Base-by-base conservation (phyloP, 106 monocot species). In the Dioscorea dumetorum region DNA sequence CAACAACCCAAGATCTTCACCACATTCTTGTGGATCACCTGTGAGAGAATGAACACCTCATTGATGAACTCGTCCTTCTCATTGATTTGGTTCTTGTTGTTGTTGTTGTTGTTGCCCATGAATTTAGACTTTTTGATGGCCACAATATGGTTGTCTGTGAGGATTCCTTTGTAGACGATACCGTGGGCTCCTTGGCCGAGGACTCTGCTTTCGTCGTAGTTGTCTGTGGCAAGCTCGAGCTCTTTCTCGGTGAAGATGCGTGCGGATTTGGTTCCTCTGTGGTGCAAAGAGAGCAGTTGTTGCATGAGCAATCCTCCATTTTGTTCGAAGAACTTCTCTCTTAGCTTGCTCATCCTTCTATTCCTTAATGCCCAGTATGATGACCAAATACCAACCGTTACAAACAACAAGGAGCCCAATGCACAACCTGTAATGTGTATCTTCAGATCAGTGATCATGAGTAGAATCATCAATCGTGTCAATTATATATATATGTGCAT, bases 151-250 rank as follows among this genome's bases (percentile, higher is more conserved):
- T 22, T 48, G 33, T 71, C 62, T 0, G 32, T 9, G 0, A 75
- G 61, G 14, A 75, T 49, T 28, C 80, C 80, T 24, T 67, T 80
- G 67, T 75, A 80, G 5, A 80, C 75, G 0, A 22, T 72, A 51
- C 75, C 75, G 12, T 60, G 10, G 70, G 75, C 75, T 48, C 75
- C 71, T 0, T 9, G 24, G 48, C 80, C 80, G 4, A 80, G 7
- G 53, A 75, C 49, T 8, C 62, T 16, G 67, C 18, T 65, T 0
- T 41, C 53, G 49, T 34, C 32, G 61, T 61, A 80, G 34, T 67
- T 67, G 60, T 67, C 33, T 13, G 80, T 80, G 8, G 80, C 80
- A 9, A 22, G 52, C 53, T 65, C 12, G 6, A 80, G 60, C 61
- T 80, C 80, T 15, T 71, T 75, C 0, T 23, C 12, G 14, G 67